phyloP scores from a whole-genome alignment of 192 early-diverging fungal genomes.

The Phlyctochytrium arcticum region DNA sequence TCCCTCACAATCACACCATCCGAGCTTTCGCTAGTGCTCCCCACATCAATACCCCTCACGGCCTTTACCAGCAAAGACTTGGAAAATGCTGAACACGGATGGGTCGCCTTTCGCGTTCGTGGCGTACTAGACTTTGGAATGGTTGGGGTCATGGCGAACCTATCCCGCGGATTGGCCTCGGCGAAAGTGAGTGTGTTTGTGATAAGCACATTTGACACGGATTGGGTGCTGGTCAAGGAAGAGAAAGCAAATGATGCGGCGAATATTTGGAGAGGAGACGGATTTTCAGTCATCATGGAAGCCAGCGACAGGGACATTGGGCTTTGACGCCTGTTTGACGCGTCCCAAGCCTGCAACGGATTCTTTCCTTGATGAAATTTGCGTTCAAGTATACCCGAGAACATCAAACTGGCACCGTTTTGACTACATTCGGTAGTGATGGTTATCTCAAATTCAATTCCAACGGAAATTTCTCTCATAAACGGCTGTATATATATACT shows the following conservation, averaged over 20 bases:
- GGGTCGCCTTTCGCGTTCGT: slow-evolving; percentile 48
- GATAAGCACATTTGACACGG: slow-evolving; percentile 69
- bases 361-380: no score
- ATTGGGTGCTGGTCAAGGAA: slow-evolving; percentile 66
- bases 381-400: no score
- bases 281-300: no score
- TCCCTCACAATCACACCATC: slow-evolving; percentile 12
- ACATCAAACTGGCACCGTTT: no score
- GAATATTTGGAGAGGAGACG: slow-evolving; percentile 1
- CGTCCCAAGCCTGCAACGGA: no score
- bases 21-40: slow-evolving; percentile 19
- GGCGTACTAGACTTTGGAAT: slow-evolving; percentile 63
- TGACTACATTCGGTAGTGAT: no score
- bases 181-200: slow-evolving; percentile 61
- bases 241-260: slow-evolving; percentile 21
- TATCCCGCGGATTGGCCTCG: slow-evolving; percentile 50
- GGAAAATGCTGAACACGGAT: slow-evolving; percentile 23
- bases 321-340: no score
- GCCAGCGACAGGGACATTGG: no score
- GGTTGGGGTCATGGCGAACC: slow-evolving; percentile 59
- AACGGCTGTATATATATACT: no score
- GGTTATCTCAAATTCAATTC: no score
- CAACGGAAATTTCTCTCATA: no score
- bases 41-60: neutral
- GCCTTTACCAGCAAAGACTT: neutral